Evolutionary conservation across 2,329 filamentous ascomycete species (phyloP).

Genomic region (Arthrobotrys sinensis): DNA sequence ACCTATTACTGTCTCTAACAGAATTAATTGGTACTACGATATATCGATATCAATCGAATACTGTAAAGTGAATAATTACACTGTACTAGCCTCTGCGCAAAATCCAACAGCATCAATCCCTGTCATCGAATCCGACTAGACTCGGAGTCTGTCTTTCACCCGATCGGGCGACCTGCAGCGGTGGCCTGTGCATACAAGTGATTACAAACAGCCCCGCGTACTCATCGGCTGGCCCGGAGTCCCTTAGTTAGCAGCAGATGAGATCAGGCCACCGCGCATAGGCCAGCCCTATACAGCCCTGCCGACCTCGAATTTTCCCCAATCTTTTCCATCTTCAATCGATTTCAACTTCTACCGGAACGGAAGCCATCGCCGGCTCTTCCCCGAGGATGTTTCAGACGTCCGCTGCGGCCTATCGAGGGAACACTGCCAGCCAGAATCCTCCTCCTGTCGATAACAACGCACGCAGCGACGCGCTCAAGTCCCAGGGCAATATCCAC

Average conservation of each 20-base stretch:
- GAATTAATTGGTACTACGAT: too few relatives aligned
- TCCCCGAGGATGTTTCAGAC: slow-evolving; percentile 51
- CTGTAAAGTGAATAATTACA: too few relatives aligned
- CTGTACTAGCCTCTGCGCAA: neutral
- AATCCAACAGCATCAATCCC: neutral
- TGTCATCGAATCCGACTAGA: neutral
- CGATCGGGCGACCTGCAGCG: slow-evolving; percentile 9
- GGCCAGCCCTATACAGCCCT: slow-evolving; percentile 29
- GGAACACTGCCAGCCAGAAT: slow-evolving; percentile 40
- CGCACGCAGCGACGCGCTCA: slow-evolving; percentile 62
- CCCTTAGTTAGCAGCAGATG: slow-evolving; percentile 1
- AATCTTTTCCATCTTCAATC: neutral
- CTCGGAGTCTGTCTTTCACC: slow-evolving; percentile 14
- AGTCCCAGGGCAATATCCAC: slow-evolving; percentile 62
- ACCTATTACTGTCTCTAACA: neutral
- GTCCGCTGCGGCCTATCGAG: slow-evolving; percentile 37
- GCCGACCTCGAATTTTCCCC: slow-evolving; percentile 2
- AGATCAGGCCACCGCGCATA: slow-evolving; percentile 28
- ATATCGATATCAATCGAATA: too few relatives aligned
- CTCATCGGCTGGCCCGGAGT: slow-evolving; percentile 30
- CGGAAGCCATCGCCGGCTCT: slow-evolving; percentile 10
- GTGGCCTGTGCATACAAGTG: slow-evolving; percentile 16
- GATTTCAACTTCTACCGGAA: slow-evolving; percentile 4
- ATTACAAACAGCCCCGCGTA: slow-evolving; percentile 46
- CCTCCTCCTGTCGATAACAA: slow-evolving; percentile 56